Percentiles rank a stretch among this genome's conserved stretches.
Evolutionary conservation across 1,139 yeast genomes (phyloP).

Genomic region (Nakaseomyces sp.): DNA sequence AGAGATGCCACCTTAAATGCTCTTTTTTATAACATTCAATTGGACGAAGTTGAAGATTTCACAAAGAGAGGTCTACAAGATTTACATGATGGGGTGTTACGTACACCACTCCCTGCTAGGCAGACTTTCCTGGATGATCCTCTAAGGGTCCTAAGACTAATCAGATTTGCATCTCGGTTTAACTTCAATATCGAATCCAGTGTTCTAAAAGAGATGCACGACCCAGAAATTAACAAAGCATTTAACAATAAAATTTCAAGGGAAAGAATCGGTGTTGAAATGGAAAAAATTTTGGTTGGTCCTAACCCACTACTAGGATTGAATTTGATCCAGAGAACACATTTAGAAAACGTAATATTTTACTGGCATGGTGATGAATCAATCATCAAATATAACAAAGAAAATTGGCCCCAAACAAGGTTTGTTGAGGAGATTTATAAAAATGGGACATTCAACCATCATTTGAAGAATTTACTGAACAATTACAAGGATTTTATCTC

Average conservation of each 20-base stretch:
- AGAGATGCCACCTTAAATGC: slow-evolving; percentile 95
- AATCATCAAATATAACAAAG: slow-evolving; percentile 18
- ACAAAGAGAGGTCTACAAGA: slow-evolving; percentile 71
- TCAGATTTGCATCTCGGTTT: slow-evolving; percentile 78
- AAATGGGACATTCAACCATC: slow-evolving; percentile 15
- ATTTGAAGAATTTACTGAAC: slow-evolving; percentile 12
- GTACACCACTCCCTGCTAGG: slow-evolving; percentile 81
- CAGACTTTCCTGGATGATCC: slow-evolving; percentile 93
- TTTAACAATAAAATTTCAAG: slow-evolving; percentile 70
- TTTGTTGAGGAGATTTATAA: slow-evolving; percentile 12
- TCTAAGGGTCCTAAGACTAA: slow-evolving; percentile 69
- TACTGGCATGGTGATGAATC: slow-evolving; percentile 24
- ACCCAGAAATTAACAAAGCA: slow-evolving; percentile 47
- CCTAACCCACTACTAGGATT: slow-evolving; percentile 58
- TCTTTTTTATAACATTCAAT: slow-evolving; percentile 70
- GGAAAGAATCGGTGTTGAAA: slow-evolving; percentile 84
- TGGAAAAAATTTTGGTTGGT: slow-evolving; percentile 65
- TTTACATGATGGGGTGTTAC: slow-evolving; percentile 54
- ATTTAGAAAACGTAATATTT: slow-evolving; percentile 54
- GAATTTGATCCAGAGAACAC: slow-evolving; percentile 45
- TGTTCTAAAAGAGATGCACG: slow-evolving; percentile 59
- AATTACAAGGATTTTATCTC: slow-evolving; percentile 7
- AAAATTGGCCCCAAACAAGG: slow-evolving; percentile 11
- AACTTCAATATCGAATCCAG: slow-evolving; percentile 54
- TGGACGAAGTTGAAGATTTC: slow-evolving; percentile 67